Base-by-base conservation (phyloP, 805 yeast genomes). In the Cyberlindnera americana region DNA sequence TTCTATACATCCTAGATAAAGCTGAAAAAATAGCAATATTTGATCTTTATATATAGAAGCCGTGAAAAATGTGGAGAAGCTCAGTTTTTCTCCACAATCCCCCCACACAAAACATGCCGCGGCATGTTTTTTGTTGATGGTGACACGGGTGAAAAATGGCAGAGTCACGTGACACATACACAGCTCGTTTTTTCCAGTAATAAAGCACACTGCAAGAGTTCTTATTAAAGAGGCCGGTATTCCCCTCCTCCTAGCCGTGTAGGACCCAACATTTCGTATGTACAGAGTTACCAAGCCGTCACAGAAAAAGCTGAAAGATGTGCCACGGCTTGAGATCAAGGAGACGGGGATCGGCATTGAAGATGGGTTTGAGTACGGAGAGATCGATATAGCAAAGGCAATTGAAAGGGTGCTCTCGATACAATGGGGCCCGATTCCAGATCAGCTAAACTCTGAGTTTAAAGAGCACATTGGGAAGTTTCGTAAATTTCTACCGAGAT, bases 401-500 rank as follows among this genome's bases (percentile, higher is more conserved):
- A 40, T 50, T 4, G 37, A 38, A 1, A 14, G 37, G n/a, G 7
- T 52, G 5, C n/a, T 44, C 2, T 18, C 33, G 9, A 38, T 24
- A 7, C 53, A 44, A 29, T 54, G 57, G 56, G 44, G 40, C 6
- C 5, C 39, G 0, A 36, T 53, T 7, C 46, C 52, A 0, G 28
- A 26, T 1, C 45, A 43, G 19, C 26, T 54, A n/a, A 44, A 48
- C 18, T 3, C 45, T 0, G 53, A 41, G 6, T 53, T 53, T 28
- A 32, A 25, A 15, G 40, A 33, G 8, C 53, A 51, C 31, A 40
- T 54, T 7, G 19, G 29, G 16, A 53, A 49, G 24, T 51, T 24
- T 28, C 39, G 56, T 14, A 4, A 16, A 1, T 29, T 35, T 5
- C 25, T 47, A 2, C 59, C 57, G 0, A 29, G 29, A 14, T 5